These are phyloP conservation scores for Colletotrichum liriopes DNA, from an alignment of 2,329 filamentous ascomycete genomes.

Conservation along the genomic window DNA sequence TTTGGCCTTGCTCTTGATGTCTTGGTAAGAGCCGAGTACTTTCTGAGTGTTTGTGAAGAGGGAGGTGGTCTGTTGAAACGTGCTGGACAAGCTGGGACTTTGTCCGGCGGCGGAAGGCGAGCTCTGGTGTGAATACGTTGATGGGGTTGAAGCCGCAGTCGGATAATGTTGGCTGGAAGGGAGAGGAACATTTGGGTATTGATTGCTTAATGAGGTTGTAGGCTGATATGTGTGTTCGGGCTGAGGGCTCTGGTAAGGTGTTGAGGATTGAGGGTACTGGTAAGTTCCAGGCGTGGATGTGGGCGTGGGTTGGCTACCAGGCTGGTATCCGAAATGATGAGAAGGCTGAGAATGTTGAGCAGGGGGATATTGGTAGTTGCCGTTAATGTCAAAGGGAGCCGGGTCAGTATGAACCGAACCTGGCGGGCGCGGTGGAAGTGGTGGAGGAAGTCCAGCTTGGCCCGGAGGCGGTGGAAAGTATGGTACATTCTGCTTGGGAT, in stretches of 20 bases:
- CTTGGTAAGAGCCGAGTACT: conserved; percentile 17
- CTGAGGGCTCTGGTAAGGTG: background rate
- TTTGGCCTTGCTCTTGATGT: conserved; percentile 6
- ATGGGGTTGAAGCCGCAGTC: background rate
- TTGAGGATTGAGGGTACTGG: background rate
- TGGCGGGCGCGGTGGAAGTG: conserved; percentile 11
- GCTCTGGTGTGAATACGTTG: background rate
- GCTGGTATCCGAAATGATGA: background rate
- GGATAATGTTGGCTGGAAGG: background rate
- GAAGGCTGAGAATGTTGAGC: background rate
- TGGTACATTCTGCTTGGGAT: background rate
- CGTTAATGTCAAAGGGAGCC: background rate
- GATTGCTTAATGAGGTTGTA: background rate
- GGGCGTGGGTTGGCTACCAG: background rate
- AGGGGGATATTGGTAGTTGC: background rate
- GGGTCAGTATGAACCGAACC: background rate
- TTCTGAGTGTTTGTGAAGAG: conserved; percentile 14
- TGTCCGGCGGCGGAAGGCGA: background rate
- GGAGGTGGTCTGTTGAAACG: background rate
- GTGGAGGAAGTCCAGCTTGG: conserved; percentile 12
- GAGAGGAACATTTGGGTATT: background rate
- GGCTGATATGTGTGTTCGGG: background rate
- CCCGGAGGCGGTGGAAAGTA: conserved; percentile 34
- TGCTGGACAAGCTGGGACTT: background rate
- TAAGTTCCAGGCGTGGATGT: background rate